Base-by-base conservation (phyloP, 2,329 filamentous ascomycete genomes). In the Scedosporium dehoogii region DNA sequence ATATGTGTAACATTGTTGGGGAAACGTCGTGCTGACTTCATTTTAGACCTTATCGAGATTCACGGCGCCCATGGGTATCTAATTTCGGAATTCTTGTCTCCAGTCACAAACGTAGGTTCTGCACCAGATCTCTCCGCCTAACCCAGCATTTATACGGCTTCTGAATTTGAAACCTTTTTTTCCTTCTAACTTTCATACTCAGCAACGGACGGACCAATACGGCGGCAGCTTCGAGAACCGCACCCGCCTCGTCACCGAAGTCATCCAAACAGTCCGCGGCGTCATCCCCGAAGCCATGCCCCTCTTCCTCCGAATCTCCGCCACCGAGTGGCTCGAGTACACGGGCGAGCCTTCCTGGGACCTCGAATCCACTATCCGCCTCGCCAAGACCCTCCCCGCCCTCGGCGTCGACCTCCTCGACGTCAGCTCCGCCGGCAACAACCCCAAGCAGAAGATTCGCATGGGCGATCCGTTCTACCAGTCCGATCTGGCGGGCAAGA, bases 351-450 rank as follows among this genome's bases (percentile, higher is more conserved):
- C 76, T 6, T 80, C 76, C 25, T 96, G 91, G 91, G 86, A 84
- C 4, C 68, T 87, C n/a, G 81, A 87, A 53, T 82, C 92, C 66
- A 72, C 67, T 61, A 73, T 73, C 62, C 67, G 65, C 21, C 67
- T 74, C n/a, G 89, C 90, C 14, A 81, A 83, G 70, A 76, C 88
- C 9, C 81, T 97, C 1, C 88, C 90, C 0, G 83, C 81, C 0
- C 78, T 81, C 12, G 92, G 92, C 33, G 82, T 96, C 53, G 92
- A 97, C 71, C 77, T 96, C 16, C 80, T 96, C 33, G 92, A 97
- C 72, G 85, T 96, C 63, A 91, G 87, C 68, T 87, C 86, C 1
- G 91, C 86, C 41, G 92, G 90, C 46, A 89, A 90, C 71, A 82
- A 85, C 70, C 73, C 78, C 42, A 72, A 74, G 55, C 86, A 89